phyloP scores from a whole-genome alignment of 768 basidiomycete species.

The Pisolithus tinctorius region DNA sequence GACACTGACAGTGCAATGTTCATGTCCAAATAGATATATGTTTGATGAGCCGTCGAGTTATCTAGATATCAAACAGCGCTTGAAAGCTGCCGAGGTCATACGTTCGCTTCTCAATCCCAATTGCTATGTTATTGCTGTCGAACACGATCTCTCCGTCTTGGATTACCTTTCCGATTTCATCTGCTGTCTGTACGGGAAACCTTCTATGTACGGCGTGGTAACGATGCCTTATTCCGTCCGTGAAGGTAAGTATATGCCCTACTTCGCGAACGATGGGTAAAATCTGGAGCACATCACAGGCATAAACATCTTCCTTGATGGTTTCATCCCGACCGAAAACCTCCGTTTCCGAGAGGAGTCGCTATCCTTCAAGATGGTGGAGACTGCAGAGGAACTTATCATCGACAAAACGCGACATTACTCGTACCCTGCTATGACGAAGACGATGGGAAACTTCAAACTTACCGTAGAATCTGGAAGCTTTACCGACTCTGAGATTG shows the following conservation, averaged over 20 bases:
- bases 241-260: conserved; percentile 57
- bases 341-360: conserved; percentile 96
- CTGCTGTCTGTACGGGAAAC: conserved; percentile 96
- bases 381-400: conserved; percentile 87
- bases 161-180: conserved; percentile 99
- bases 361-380: conserved; percentile 94
- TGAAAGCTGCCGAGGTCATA: conserved; percentile 93
- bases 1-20: not conserved
- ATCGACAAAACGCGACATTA: conserved; percentile 86
- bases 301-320: conserved; percentile 99
- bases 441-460: conserved; percentile 94
- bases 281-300: conserved; percentile 38
- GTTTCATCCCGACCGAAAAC: conserved; percentile 98
- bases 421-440: conserved; percentile 92
- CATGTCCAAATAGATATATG: conserved; percentile 66
- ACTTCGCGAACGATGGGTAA: not conserved
- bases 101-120: conserved; percentile 75
- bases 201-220: conserved; percentile 96
- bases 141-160: conserved; percentile 97
- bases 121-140: conserved; percentile 94
- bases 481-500: conserved; percentile 99
- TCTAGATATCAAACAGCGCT: conserved; percentile 91
- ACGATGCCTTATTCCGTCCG: conserved; percentile 98
- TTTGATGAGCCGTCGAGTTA: conserved; percentile 99
- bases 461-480: conserved; percentile 83